A percentile compares a stretch with the other conserved stretches of the same genome.
These are phyloP conservation scores for Paramecium octaurelia DNA, from an alignment of 73 alveolate species.

Conservation along the genomic window DNA sequence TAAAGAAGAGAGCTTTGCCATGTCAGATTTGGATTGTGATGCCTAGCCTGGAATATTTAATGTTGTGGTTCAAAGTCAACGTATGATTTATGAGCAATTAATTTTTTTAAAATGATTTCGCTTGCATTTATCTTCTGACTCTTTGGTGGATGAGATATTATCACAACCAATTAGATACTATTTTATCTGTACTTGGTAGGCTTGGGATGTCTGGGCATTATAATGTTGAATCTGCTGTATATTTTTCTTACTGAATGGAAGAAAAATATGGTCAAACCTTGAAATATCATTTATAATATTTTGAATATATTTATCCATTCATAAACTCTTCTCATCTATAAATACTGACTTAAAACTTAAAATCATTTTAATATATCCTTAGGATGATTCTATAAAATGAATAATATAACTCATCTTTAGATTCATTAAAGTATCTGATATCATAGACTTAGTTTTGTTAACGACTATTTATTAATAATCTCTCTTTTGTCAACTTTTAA, in stretches of 20 bases:
- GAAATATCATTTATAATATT: neutral
- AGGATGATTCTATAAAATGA: no score
- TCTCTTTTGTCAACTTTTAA: no score
- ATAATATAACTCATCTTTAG: no score
- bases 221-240: neutral
- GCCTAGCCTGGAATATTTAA: conserved; percentile 1
- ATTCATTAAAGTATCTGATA: no score
- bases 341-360: no score
- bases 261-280: neutral
- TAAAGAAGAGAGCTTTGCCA: neutral
- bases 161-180: neutral
- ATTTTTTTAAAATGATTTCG: neutral
- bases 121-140: neutral
- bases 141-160: neutral
- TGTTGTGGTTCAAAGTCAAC: neutral
- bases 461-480: no score
- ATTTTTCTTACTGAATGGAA: neutral
- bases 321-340: no score
- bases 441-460: no score
- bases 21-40: conserved; percentile 2
- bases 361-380: no score
- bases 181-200: neutral
- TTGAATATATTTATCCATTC: no score
- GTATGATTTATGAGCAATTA: neutral
- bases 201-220: neutral